Conservation (phyloP, 495 filamentous ascomycete genomes). For the Lindgomyces ingoldianus region DNA sequence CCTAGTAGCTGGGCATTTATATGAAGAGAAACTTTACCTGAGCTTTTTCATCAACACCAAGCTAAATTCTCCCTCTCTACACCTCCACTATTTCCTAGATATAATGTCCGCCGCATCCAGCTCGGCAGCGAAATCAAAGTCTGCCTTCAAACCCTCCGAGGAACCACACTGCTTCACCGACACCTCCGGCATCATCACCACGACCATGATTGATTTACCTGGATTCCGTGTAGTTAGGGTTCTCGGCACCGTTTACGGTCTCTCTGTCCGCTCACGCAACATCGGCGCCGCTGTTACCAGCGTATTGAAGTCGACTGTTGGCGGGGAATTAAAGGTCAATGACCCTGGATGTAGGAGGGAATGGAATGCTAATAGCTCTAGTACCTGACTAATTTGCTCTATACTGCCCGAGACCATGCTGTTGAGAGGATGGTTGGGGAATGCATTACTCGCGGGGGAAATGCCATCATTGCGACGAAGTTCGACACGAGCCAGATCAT, state of each 20-base stretch:
- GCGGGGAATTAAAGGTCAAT: constrained; percentile 53
- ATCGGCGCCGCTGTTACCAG: constrained; percentile 51
- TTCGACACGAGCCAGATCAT: constrained; percentile 56
- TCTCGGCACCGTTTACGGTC: constrained; percentile 61
- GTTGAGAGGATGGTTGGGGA: constrained; percentile 57
- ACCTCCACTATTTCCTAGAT: background rate
- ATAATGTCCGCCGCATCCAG: background rate
- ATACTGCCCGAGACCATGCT: constrained; percentile 57
- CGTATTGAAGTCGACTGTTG: constrained; percentile 54
- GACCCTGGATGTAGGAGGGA: background rate
- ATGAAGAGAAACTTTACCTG: background rate
- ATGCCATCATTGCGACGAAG: constrained; percentile 59
- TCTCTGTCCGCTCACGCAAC: constrained; percentile 61
- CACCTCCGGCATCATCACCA: constrained; percentile 59
- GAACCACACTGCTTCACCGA: constrained; percentile 57
- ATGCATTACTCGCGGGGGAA: constrained; percentile 58
- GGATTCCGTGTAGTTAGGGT: constrained; percentile 59
- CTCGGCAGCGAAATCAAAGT: background rate
- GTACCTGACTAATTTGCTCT: constrained; percentile 60
- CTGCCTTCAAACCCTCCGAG: background rate
- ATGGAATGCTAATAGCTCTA: constrained; percentile 6
- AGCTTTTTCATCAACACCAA: no score
- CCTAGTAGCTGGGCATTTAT: background rate
- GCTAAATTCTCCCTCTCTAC: no score
- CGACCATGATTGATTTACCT: constrained; percentile 56